A percentile compares a stretch with the other conserved stretches of the same genome.
Evolutionary conservation across 192 early-diverging fungal species (phyloP).

Genomic region (Umbelopsis sp.): DNA sequence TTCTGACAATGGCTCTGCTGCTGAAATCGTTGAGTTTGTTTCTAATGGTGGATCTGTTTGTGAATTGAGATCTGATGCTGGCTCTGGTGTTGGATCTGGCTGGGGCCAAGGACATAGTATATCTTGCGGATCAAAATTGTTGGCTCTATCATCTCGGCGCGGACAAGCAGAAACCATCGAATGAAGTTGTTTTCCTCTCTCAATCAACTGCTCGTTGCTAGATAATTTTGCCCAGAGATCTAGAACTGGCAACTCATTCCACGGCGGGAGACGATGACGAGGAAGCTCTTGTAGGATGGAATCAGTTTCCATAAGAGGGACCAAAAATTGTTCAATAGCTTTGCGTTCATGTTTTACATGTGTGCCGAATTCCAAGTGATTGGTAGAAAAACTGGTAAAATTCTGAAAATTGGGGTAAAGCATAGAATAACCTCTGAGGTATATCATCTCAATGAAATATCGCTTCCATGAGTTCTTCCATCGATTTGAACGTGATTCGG

Average conservation of each 20-base stretch:
- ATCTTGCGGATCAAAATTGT: constrained; percentile 36
- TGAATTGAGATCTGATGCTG: background rate
- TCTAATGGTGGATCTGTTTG: no score
- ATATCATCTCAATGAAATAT: constrained; percentile 62
- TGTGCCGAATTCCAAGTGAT: constrained; percentile 62
- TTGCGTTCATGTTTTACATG: constrained; percentile 52
- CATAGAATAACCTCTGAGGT: constrained; percentile 64
- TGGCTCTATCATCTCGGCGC: constrained; percentile 8
- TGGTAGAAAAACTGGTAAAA: constrained; percentile 60
- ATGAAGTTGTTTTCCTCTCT: constrained; percentile 43
- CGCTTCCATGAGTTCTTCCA: constrained; percentile 68
- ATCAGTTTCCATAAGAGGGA: constrained; percentile 58
- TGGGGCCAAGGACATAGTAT: constrained; percentile 36
- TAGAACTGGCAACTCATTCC: constrained; percentile 48
- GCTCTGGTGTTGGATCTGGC: background rate
- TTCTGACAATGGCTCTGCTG: background rate
- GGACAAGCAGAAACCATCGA: constrained; percentile 40
- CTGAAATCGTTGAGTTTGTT: no score
- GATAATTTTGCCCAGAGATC: constrained; percentile 58
- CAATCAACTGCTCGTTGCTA: constrained; percentile 43
- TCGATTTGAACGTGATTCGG: constrained; percentile 52
- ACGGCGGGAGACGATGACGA: constrained; percentile 46
- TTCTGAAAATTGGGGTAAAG: constrained; percentile 63
- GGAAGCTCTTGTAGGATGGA: constrained; percentile 52
- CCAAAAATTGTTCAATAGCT: constrained; percentile 49